Conservation (phyloP, 129 eudicot genomes). For the Flaveria bidentis region DNA sequence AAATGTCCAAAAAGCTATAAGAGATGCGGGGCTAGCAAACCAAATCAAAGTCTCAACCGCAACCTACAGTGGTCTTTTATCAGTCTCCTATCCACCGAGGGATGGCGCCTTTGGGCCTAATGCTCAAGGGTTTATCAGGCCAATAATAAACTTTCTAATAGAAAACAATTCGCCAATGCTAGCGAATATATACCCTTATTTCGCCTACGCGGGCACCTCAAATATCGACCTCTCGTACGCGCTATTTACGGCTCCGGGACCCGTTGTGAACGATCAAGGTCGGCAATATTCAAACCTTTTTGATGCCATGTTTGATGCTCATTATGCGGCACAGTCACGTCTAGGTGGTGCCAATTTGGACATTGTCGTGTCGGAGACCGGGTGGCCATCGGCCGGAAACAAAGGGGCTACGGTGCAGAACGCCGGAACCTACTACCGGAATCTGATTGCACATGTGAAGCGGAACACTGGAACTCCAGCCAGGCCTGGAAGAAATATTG, state of each 20-base stretch:
- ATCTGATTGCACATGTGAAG: slow-evolving; percentile 37
- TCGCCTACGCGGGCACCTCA: slow-evolving; percentile 26
- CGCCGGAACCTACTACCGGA: slow-evolving; percentile 39
- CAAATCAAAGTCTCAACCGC: slow-evolving; percentile 38
- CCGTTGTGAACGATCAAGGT: slow-evolving; percentile 9
- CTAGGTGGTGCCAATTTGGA: slow-evolving; percentile 33
- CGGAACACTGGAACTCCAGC: slow-evolving; percentile 31
- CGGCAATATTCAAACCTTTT: slow-evolving; percentile 2
- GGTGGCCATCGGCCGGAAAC: slow-evolving; percentile 51
- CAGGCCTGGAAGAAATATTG: slow-evolving; percentile 38
- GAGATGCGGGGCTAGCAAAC: not conserved
- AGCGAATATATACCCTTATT: slow-evolving; percentile 49
- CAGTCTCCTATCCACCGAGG: slow-evolving; percentile 42
- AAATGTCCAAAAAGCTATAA: slow-evolving; percentile 33
- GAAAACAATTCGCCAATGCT: slow-evolving; percentile 37
- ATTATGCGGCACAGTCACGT: slow-evolving; percentile 35
- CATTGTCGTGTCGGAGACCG: slow-evolving; percentile 46
- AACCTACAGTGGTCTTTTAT: slow-evolving; percentile 31
- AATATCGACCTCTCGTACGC: slow-evolving; percentile 33
- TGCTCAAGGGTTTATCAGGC: slow-evolving; percentile 16
- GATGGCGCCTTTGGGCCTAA: slow-evolving; percentile 24
- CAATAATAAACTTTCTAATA: slow-evolving; percentile 18
- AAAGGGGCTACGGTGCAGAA: slow-evolving; percentile 31
- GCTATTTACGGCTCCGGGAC: not conserved
- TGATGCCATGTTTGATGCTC: slow-evolving; percentile 33